These are phyloP conservation scores for Isabelozyma rhagii DNA, from an alignment of 805 yeast species.

Conservation along the genomic window DNA sequence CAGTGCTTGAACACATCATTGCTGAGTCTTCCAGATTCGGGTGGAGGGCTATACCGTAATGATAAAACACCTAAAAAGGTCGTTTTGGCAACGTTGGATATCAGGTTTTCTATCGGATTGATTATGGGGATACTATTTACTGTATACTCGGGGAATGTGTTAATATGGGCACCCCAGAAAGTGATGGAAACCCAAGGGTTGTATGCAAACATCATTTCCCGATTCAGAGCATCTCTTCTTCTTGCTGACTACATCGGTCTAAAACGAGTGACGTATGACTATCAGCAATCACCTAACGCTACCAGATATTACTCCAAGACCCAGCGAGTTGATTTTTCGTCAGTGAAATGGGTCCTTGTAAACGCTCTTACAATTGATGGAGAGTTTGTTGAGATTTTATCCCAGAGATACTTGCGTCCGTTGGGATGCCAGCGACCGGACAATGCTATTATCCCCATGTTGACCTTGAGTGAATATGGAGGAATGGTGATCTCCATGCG, in stretches of 20 bases:
- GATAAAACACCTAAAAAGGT: constrained; percentile 41
- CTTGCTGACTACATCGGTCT: constrained; percentile 85
- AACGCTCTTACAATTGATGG: constrained; percentile 88
- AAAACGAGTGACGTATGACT: constrained; percentile 88
- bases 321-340: constrained; percentile 70
- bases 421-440: constrained; percentile 78
- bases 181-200: constrained; percentile 80
- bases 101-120: constrained; percentile 70
- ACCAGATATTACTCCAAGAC: constrained; percentile 78
- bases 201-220: constrained; percentile 76
- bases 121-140: constrained; percentile 78
- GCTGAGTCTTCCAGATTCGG: constrained; percentile 60
- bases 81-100: constrained; percentile 45
- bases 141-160: constrained; percentile 77
- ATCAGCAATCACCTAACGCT: constrained; percentile 82
- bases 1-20: constrained; percentile 65
- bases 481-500: constrained; percentile 91
- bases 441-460: constrained; percentile 80
- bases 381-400: constrained; percentile 83
- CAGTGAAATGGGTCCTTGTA: constrained; percentile 85
- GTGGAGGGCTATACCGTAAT: constrained; percentile 47
- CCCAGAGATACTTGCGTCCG: constrained; percentile 88
- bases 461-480: constrained; percentile 89
- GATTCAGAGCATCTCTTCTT: constrained; percentile 65
- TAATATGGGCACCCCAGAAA: constrained; percentile 74